phyloP scores from a whole-genome alignment of 306 rosid species.

The apple (Malus domestica) region DNA sequence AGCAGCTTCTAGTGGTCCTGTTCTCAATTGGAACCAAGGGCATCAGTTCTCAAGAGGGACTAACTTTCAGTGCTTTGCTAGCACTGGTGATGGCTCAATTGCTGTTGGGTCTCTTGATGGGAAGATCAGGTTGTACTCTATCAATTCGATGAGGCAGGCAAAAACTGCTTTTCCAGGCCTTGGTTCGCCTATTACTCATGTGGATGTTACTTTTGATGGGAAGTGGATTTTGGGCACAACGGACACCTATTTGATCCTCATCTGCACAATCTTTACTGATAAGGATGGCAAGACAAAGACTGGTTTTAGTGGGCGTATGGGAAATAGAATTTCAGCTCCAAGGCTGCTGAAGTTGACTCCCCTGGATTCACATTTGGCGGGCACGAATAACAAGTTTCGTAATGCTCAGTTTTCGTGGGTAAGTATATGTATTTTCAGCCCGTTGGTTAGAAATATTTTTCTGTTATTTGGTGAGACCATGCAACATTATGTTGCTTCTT shows the following conservation, averaged over 20 bases:
- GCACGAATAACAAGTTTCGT: conserved; percentile 70
- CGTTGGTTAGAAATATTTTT: not conserved
- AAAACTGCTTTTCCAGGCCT: conserved; percentile 96
- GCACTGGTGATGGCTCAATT: conserved; percentile 92
- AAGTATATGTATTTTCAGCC: conserved; percentile 12
- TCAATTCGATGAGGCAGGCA: conserved; percentile 82
- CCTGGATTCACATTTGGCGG: conserved; percentile 89
- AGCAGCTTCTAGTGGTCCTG: conserved; percentile 50
- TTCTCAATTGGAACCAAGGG: conserved; percentile 89
- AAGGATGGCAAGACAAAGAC: conserved; percentile 83
- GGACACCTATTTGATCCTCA: conserved; percentile 65
- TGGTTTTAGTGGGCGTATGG: conserved; percentile 90
- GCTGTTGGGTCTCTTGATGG: conserved; percentile 96
- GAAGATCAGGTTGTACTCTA: conserved; percentile 80
- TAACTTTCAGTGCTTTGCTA: conserved; percentile 93
- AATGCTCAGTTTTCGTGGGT: conserved; percentile 99
- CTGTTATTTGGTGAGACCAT: not conserved
- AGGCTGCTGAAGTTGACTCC: conserved; percentile 88
- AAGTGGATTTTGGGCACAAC: conserved; percentile 96
- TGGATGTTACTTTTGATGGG: conserved; percentile 93
- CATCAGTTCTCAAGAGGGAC: conserved; percentile 95
- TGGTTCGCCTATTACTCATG: conserved; percentile 89
- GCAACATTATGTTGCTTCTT: not conserved
- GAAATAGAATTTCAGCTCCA: conserved; percentile 86
- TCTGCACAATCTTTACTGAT: conserved; percentile 74